Evolutionary conservation across 2,329 filamentous ascomycete species (phyloP).

Genomic region (Hymenoscyphus infarciens): DNA sequence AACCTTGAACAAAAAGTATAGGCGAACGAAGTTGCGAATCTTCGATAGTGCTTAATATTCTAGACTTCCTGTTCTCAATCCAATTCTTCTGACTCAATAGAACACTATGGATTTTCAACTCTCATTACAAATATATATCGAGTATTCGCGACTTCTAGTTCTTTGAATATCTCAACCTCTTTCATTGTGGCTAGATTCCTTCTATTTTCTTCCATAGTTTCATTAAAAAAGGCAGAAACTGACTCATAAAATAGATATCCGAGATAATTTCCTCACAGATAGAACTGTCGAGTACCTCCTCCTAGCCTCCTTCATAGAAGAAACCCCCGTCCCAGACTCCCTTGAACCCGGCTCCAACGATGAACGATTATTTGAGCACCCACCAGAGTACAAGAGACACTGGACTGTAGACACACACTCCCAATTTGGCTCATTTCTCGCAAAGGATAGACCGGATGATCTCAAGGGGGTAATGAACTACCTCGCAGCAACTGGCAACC

Average conservation of each 20-base stretch:
- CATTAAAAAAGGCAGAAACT: constrained; percentile 39
- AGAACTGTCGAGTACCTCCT: constrained; percentile 36
- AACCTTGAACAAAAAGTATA: background rate
- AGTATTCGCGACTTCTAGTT: background rate
- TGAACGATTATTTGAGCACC: constrained; percentile 10
- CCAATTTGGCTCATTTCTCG: background rate
- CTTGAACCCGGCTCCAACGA: background rate
- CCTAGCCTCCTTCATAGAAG: constrained; percentile 34
- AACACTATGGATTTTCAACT: background rate
- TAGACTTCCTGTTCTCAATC: no score
- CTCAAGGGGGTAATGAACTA: background rate
- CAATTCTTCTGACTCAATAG: background rate
- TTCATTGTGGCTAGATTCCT: background rate
- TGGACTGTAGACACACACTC: background rate
- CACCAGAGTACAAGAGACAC: constrained; percentile 16
- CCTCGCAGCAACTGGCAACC: constrained; percentile 33
- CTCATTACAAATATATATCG: background rate
- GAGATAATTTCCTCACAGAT: constrained; percentile 51
- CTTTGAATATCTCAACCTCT: background rate
- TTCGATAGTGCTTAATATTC: no score
- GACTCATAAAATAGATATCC: constrained; percentile 53
- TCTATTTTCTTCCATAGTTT: background rate
- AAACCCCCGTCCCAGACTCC: background rate
- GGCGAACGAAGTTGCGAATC: no score
- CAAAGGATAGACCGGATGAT: background rate